phyloP scores from a whole-genome alignment of 2,329 filamentous ascomycete species.

The Penicillium sp. region DNA sequence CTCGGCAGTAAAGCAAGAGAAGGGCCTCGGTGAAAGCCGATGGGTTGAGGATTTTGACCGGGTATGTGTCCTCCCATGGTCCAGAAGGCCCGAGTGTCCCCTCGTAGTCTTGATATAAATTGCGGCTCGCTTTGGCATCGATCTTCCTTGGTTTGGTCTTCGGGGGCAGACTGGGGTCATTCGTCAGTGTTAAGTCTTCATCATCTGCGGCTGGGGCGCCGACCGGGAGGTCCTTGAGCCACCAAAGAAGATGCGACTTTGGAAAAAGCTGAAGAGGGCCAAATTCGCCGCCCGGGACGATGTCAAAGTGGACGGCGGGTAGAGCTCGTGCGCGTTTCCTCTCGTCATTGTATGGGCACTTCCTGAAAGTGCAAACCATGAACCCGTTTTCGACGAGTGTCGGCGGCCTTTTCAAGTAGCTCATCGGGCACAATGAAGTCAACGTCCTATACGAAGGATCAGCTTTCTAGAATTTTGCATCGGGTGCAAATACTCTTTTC shows the following conservation, averaged over 20 bases:
- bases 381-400: neutral
- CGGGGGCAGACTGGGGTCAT: neutral
- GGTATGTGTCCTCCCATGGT: neutral
- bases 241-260: conserved; percentile 1
- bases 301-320: neutral
- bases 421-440: neutral
- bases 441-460: neutral
- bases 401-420: neutral
- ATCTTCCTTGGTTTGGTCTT: neutral
- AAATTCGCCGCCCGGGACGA: neutral
- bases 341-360: neutral
- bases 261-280: neutral
- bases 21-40: conserved; percentile 1
- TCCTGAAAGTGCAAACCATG: neutral
- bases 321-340: neutral
- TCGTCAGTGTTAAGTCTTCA: neutral
- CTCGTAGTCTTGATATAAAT: neutral
- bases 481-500: neutral
- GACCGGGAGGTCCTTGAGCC: neutral
- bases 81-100: neutral
- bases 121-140: neutral
- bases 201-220: neutral
- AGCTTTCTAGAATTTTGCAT: neutral
- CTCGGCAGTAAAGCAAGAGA: neutral
- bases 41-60: conserved; percentile 1